Evolutionary conservation across 2,329 filamentous ascomycete genomes (phyloP), one percentile per base, ranked within the genome.

Genomic region (Lasiodiplodia sp.): DNA sequence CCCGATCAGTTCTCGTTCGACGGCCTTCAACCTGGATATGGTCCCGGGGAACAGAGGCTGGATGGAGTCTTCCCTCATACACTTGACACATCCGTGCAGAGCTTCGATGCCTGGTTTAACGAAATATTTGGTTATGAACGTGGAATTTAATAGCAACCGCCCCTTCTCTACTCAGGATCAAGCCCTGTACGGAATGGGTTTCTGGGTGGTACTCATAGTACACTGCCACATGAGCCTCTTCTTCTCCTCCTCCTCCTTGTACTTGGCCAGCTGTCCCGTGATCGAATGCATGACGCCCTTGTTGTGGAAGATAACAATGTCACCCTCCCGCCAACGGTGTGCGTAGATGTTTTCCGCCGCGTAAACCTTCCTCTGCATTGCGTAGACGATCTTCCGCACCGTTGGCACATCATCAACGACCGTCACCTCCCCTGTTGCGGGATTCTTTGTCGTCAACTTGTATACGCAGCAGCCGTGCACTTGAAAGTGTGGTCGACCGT

Each of bases 271-370:
- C 53, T 77, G 71, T 0, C 77, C 77, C 8, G 76, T 76, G 56
- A 79, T 78, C 47, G 71, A 75, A 66, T 79, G 77, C 74, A 74
- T 72, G 8, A 78, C 76, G 0, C 77, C 76, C 40, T 74, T 70
- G 67, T 79, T 79, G 68, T 70, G 60, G 34, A 69, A 71, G 14
- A 71, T 55, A 16, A 71, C 60, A 8, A 72, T n/a, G 37, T 77
- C 75, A 14, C 76, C 76, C 40, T 76, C 73, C 12, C 72, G 68
- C 72, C 73, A 79, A 0, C 69, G 67, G 70, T 77, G 74, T 1
- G 77, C 74, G 68, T 78, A 79, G 2, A 79, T 73, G 63, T 77
- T 73, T 55, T 78, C 73, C 7, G 76, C 73, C 11, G 67, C 65
- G 37, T 73, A 73, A 0, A 73, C 70, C 51, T 70, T 73, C 23